These are phyloP conservation scores for Stentor roeselii DNA, from an alignment of 73 alveolate species.

Conservation along the genomic window DNA sequence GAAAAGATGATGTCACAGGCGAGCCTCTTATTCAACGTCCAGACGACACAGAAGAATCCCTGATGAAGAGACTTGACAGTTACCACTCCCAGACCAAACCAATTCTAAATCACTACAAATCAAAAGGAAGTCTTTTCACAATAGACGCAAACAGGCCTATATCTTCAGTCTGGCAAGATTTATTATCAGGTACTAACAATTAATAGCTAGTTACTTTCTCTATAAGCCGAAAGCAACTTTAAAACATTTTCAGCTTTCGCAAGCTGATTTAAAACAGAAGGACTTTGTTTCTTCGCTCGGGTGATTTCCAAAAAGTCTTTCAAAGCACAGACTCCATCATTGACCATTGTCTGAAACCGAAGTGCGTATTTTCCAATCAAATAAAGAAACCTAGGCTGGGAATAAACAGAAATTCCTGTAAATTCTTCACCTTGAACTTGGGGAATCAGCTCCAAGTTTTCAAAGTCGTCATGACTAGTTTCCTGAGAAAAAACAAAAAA, in stretches of 20 bases:
- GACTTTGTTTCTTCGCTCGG: background rate
- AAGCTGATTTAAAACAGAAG: background rate
- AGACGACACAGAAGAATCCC: conserved; percentile 79
- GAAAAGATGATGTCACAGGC: conserved; percentile 76
- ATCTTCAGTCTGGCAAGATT: conserved; percentile 11
- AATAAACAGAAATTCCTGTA: background rate
- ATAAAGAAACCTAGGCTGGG: conserved; percentile 1
- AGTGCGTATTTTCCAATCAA: background rate
- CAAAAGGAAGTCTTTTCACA: conserved; percentile 40
- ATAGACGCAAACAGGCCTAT: conserved; percentile 40
- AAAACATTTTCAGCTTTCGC: background rate
- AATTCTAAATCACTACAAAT: conserved; percentile 68
- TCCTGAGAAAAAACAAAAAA: background rate
- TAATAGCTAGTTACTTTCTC: background rate
- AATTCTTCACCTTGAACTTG: background rate
- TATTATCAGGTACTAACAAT: background rate
- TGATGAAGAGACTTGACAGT: conserved; percentile 60
- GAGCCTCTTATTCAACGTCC: conserved; percentile 74
- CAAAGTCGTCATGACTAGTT: background rate
- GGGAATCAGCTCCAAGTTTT: background rate
- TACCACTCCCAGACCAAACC: conserved; percentile 75
- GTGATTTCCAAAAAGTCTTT: background rate
- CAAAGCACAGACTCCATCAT: background rate
- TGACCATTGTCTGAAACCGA: background rate
- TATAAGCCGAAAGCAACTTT: background rate